Conservation (phyloP, 108 stramenopile species). For the Ochromonas danica region DNA sequence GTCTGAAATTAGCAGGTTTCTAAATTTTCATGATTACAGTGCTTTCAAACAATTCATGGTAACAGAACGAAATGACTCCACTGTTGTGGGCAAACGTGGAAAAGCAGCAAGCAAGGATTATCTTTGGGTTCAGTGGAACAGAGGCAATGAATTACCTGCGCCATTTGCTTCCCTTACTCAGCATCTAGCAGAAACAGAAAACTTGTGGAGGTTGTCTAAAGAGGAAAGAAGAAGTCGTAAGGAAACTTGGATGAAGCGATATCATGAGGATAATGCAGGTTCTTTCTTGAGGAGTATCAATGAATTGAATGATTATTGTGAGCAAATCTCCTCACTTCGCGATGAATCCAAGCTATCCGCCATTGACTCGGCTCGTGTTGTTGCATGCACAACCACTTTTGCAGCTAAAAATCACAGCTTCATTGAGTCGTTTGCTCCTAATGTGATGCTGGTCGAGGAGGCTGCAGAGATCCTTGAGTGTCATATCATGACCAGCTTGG, state of each 20-base stretch:
- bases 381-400: slow-evolving; percentile 36
- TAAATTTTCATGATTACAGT: no score
- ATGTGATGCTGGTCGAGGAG: slow-evolving; percentile 64
- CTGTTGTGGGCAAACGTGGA: no score
- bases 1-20: background rate
- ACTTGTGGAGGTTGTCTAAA: background rate
- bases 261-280: background rate
- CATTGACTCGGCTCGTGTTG: background rate
- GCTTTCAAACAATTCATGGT: no score
- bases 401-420: slow-evolving; percentile 28
- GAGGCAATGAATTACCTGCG: background rate
- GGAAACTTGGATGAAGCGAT: background rate
- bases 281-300: no score
- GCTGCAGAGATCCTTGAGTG: slow-evolving; percentile 70
- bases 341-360: background rate
- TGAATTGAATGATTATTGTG: no score
- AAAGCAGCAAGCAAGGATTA: no score
- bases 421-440: background rate
- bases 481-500: slow-evolving; percentile 61
- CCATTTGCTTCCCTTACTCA: no score
- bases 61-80: background rate
- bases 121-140: background rate
- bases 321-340: background rate
- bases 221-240: background rate
- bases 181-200: background rate